Evolutionary conservation across 1,284 basidiomycete genomes (phyloP).

Genomic region (Trametes pubescens): DNA sequence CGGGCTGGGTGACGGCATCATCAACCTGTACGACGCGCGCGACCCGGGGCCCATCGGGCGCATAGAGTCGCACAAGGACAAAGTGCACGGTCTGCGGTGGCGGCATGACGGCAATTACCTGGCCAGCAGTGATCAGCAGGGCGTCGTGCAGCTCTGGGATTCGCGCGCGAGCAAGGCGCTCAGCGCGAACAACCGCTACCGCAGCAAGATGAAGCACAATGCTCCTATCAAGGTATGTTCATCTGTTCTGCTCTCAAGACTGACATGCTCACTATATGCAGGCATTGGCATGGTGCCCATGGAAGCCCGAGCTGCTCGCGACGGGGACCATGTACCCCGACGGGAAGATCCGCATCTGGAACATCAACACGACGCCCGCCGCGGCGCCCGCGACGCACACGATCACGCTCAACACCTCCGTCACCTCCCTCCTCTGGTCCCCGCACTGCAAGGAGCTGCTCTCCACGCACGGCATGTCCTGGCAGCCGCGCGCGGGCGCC

Average conservation of each 20-base stretch:
- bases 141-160: slow-evolving; percentile 57
- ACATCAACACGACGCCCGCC: slow-evolving; percentile 44
- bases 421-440: slow-evolving; percentile 73
- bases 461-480: slow-evolving; percentile 66
- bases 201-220: slow-evolving; percentile 58
- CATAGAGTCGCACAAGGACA: slow-evolving; percentile 48
- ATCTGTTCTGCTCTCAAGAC: not conserved
- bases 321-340: slow-evolving; percentile 74
- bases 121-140: slow-evolving; percentile 52
- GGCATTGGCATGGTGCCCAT: slow-evolving; percentile 81
- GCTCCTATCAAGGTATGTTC: slow-evolving; percentile 62
- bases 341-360: slow-evolving; percentile 72
- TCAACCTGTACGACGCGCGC: slow-evolving; percentile 51
- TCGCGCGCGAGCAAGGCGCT: slow-evolving; percentile 47
- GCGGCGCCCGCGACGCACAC: slow-evolving; percentile 60
- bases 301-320: slow-evolving; percentile 74
- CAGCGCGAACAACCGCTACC: slow-evolving; percentile 43
- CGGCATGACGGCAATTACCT: slow-evolving; percentile 52
- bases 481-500: slow-evolving; percentile 37
- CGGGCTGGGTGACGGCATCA: slow-evolving; percentile 48
- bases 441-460: slow-evolving; percentile 73
- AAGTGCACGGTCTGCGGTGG: slow-evolving; percentile 56
- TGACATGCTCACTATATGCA: slow-evolving; percentile 34
- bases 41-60: slow-evolving; percentile 39
- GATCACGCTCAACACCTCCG: slow-evolving; percentile 61